Conservation (phyloP, 345 rosid species). For the Moricandia moricandioides region DNA sequence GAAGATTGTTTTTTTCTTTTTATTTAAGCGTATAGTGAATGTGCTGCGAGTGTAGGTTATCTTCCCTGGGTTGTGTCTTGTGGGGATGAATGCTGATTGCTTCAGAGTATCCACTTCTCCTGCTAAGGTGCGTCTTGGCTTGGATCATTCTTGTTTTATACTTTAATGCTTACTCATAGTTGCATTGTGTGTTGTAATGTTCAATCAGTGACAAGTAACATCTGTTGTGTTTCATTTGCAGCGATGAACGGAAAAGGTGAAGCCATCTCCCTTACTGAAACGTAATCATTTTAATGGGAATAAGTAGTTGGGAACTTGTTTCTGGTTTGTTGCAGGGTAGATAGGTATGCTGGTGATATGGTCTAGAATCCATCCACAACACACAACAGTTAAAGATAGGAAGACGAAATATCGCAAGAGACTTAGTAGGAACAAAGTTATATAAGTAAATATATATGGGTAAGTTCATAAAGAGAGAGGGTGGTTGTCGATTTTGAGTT, state of each 20-base stretch:
- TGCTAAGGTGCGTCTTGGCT: slow-evolving; percentile 49
- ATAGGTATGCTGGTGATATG: slow-evolving; percentile 31
- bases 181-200: neutral
- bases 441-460: slow-evolving; percentile 24
- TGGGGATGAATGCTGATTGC: slow-evolving; percentile 72
- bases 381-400: slow-evolving; percentile 22
- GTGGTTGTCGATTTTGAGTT: slow-evolving; percentile 23
- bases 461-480: slow-evolving; percentile 6
- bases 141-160: too few species aligned
- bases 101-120: slow-evolving; percentile 53
- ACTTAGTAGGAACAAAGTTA: slow-evolving; percentile 9
- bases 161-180: too few species aligned
- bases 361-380: slow-evolving; percentile 10
- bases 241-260: slow-evolving; percentile 17
- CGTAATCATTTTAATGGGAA: neutral
- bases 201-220: slow-evolving; percentile 12
- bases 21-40: too few species aligned
- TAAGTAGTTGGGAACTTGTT: slow-evolving; percentile 28
- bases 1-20: too few species aligned
- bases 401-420: slow-evolving; percentile 24
- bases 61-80: slow-evolving; percentile 87
- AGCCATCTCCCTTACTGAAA: neutral
- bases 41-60: slow-evolving; percentile 40
- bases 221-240: neutral
- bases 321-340: slow-evolving; percentile 42